These are phyloP conservation scores for Thymus quinquecostatus DNA, from an alignment of 257 asterid genomes.

Conservation along the genomic window DNA sequence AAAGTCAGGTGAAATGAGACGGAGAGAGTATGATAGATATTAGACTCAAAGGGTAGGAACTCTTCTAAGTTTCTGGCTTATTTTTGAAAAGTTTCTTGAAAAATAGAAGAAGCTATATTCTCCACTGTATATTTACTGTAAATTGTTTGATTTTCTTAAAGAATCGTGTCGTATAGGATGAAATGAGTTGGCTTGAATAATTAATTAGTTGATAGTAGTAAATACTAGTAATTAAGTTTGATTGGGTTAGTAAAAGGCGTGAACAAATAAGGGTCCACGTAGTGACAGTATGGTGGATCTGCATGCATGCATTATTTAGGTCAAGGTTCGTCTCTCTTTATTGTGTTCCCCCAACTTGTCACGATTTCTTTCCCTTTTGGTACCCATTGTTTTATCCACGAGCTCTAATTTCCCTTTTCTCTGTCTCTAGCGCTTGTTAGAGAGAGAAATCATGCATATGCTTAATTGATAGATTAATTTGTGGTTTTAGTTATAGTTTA, in stretches of 20 bases:
- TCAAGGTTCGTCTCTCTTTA: slow-evolving; percentile 6
- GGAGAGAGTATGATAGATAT: too few relatives aligned
- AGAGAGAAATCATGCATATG: background rate
- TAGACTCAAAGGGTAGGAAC: background rate
- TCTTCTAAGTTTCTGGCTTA: background rate
- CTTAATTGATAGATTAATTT: too few relatives aligned
- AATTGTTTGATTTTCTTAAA: too few relatives aligned
- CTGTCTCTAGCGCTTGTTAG: too few relatives aligned
- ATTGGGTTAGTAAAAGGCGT: background rate
- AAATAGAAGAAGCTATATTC: too few relatives aligned
- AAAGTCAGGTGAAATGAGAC: too few relatives aligned
- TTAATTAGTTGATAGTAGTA: background rate
- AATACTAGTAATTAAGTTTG: too few relatives aligned
- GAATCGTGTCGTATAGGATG: too few relatives aligned
- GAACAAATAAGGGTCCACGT: slow-evolving; percentile 25
- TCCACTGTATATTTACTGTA: too few relatives aligned
- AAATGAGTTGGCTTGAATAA: too few relatives aligned
- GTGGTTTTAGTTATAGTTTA: too few relatives aligned
- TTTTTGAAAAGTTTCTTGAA: background rate
- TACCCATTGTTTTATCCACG: slow-evolving; percentile 26
- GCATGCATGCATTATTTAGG: slow-evolving; percentile 34
- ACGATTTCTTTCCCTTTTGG: background rate
- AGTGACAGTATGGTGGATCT: slow-evolving; percentile 24
- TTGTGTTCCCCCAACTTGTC: slow-evolving; percentile 30
- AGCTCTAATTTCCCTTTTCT: background rate